Conservation (phyloP, 306 rosid species). For the Lotus japonicus region DNA sequence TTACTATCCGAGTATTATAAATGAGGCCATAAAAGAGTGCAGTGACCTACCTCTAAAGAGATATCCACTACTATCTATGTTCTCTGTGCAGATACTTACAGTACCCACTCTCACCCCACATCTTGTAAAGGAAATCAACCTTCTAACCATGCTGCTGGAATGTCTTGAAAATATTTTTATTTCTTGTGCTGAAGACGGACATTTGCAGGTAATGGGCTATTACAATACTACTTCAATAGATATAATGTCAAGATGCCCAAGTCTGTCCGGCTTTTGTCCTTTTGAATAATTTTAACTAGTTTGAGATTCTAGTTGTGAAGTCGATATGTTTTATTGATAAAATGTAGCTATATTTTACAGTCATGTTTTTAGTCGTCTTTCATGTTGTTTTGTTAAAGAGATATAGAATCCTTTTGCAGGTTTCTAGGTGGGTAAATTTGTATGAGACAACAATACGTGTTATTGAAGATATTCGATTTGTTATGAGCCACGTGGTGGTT, state of each 20-base stretch:
- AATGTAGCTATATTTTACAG: not conserved
- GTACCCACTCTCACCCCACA: conserved; percentile 90
- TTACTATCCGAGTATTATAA: conserved; percentile 82
- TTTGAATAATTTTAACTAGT: not conserved
- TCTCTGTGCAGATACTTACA: conserved; percentile 94
- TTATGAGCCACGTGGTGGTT: conserved; percentile 77
- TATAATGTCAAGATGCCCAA: not conserved
- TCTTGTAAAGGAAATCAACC: conserved; percentile 86
- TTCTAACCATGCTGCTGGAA: conserved; percentile 66
- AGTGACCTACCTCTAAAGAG: conserved; percentile 37
- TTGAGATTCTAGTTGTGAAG: not conserved
- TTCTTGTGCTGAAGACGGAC: conserved; percentile 71
- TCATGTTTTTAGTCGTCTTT: conserved; percentile 17
- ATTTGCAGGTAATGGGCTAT: conserved; percentile 55
- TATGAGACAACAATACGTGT: conserved; percentile 72
- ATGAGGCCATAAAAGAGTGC: conserved; percentile 49
- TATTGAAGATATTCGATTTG: conserved; percentile 92
- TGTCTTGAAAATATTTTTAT: conserved; percentile 67
- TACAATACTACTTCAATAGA: conserved; percentile 5
- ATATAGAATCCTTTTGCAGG: conserved; percentile 37
- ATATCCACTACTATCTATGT: conserved; percentile 56
- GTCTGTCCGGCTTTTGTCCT: not conserved
- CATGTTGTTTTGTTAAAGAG: conserved; percentile 2
- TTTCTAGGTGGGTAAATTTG: conserved; percentile 56
- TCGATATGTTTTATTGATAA: not conserved